These are phyloP conservation scores for Starmera amethionina DNA, from an alignment of 805 yeast species.

Conservation along the genomic window DNA sequence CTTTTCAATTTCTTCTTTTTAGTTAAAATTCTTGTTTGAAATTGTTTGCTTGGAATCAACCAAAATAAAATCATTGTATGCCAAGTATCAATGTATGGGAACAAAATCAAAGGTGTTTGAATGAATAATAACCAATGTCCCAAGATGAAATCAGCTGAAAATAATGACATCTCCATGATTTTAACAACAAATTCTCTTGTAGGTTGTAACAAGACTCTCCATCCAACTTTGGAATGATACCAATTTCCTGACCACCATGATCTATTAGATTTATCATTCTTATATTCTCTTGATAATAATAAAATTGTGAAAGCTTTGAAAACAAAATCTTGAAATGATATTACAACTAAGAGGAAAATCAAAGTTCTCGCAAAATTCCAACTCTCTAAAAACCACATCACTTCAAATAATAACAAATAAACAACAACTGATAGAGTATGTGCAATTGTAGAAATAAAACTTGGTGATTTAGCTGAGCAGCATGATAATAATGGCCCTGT, in stretches of 20 bases:
- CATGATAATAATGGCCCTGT: conserved; percentile 37
- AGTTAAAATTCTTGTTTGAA: conserved; percentile 27
- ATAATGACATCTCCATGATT: conserved; percentile 54
- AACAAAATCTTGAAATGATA: conserved; percentile 47
- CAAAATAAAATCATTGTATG: conserved; percentile 62
- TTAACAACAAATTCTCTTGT: conserved; percentile 55
- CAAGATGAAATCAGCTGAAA: conserved; percentile 52
- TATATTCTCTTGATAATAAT: conserved; percentile 52
- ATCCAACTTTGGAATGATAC: conserved; percentile 53
- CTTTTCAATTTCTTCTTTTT: conserved; percentile 29
- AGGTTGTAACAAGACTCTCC: conserved; percentile 53
- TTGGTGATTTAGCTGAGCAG: conserved; percentile 36
- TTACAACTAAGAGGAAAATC: conserved; percentile 47
- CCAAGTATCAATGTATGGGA: conserved; percentile 57
- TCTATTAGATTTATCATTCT: conserved; percentile 46
- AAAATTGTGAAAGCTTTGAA: conserved; percentile 41
- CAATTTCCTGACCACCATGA: conserved; percentile 82
- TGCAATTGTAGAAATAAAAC: conserved; percentile 43
- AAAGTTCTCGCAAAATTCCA: conserved; percentile 54
- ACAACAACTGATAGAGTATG: conserved; percentile 44
- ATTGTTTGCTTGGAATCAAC: conserved; percentile 44
- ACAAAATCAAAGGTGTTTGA: conserved; percentile 50
- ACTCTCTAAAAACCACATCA: conserved; percentile 58
- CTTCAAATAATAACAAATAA: conserved; percentile 47
- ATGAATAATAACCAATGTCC: conserved; percentile 48